A percentile compares a stretch with the other conserved stretches of the same genome.
Conservation (phyloP, 192 early-diverging fungal species). For the Rhizophagus sp. region DNA sequence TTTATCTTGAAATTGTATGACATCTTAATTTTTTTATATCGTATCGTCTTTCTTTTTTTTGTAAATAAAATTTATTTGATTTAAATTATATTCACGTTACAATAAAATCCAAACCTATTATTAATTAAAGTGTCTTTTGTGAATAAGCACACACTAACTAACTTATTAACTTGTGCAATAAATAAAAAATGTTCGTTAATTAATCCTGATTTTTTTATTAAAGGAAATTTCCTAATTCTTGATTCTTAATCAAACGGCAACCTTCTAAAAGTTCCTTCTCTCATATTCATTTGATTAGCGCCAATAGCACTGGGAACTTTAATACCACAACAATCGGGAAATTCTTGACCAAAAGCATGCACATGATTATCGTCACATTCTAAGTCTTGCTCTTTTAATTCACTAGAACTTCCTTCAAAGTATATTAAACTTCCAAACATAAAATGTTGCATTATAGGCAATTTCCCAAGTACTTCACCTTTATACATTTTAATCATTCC, state of each 20-base stretch:
- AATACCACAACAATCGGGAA: conserved; percentile 80
- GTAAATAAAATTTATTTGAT: no score
- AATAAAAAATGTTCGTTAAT: no score
- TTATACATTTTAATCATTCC: conserved; percentile 97
- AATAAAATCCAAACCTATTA: not conserved
- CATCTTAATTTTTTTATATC: no score
- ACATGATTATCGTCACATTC: conserved; percentile 61
- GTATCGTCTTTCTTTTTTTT: no score
- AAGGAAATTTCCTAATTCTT: no score
- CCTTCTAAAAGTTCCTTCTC: conserved; percentile 31
- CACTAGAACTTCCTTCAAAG: conserved; percentile 63
- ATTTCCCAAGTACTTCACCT: conserved; percentile 88
- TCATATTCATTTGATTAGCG: conserved; percentile 44
- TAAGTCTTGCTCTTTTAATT: conserved; percentile 36
- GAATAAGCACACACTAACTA: no score
- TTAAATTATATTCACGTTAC: no score
- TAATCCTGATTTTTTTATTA: no score
- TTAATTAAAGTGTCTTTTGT: no score
- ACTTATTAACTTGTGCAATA: no score
- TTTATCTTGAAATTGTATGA: no score
- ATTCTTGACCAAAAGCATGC: conserved; percentile 78
- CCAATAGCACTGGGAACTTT: conserved; percentile 81
- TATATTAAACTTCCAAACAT: conserved; percentile 85
- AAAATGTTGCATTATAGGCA: conserved; percentile 99
- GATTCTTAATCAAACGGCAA: conserved; percentile 44